phyloP scores from a whole-genome alignment of 306 rosid genomes.

The Pyrus pyrifolia region DNA sequence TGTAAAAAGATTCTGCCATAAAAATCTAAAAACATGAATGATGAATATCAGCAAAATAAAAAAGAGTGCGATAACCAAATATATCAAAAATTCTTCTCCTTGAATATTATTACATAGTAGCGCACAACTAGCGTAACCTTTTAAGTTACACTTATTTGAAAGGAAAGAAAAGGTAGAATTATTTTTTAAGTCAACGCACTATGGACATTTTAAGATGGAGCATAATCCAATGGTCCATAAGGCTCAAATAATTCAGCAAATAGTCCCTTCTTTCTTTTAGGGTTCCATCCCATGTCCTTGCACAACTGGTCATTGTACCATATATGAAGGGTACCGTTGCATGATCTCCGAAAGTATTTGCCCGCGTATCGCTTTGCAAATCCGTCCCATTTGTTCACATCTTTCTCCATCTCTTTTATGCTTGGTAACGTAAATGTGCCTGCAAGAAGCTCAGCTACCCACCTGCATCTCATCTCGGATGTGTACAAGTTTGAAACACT shows the following conservation, averaged over 20 bases:
- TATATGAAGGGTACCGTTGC: slow-evolving; percentile 40
- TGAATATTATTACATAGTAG: too few species aligned
- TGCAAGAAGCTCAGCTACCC: slow-evolving; percentile 56
- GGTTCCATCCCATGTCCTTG: slow-evolving; percentile 72
- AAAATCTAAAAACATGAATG: too few species aligned
- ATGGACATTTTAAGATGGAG: slow-evolving; percentile 2
- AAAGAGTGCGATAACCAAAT: too few species aligned
- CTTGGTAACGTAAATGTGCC: slow-evolving; percentile 48
- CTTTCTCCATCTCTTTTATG: slow-evolving; percentile 55
- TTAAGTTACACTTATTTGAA: too few species aligned
- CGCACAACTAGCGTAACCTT: too few species aligned
- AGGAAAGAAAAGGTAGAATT: too few species aligned
- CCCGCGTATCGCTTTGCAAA: slow-evolving; percentile 28
- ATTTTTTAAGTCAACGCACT: too few species aligned
- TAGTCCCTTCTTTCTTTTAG: slow-evolving; percentile 47
- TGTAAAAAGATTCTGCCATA: too few species aligned
- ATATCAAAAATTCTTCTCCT: too few species aligned
- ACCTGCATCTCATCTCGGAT: slow-evolving; percentile 60
- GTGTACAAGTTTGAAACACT: slow-evolving; percentile 43
- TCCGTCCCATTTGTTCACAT: slow-evolving; percentile 37
- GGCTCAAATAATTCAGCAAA: slow-evolving; percentile 55
- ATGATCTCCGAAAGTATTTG: slow-evolving; percentile 36
- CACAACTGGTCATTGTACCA: slow-evolving; percentile 56
- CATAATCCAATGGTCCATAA: slow-evolving; percentile 57
- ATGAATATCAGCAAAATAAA: too few species aligned